Base-by-base conservation (phyloP, 495 filamentous ascomycete genomes). In the Poronia punctata region DNA sequence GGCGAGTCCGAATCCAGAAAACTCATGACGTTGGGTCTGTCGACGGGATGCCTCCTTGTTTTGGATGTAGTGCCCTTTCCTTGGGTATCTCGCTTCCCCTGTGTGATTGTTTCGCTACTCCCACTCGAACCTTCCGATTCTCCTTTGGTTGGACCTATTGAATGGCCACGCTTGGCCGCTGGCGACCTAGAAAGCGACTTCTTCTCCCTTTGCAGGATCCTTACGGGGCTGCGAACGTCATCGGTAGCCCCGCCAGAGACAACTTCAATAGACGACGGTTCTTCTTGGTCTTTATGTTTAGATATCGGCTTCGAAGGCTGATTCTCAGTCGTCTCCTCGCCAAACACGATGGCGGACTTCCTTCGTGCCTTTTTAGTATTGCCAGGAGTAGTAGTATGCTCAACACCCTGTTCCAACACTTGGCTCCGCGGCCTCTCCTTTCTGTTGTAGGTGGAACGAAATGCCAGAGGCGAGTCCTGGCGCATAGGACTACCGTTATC, bases 101-200 rank as follows among this genome's bases (percentile, higher is more conserved):
- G 56, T 6, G 60, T 64, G 8, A 61, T 47, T 7, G 65, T 62
- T 11, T 59, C 60, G 21, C 55, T 52, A 38, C 61, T 62, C 12
- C 49, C 57, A 45, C 52, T 62, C 1, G 63, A 62, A 19, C 50
- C 47, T 22, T 51, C 52, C 5, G 63, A 63, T 6, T 50, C 50
- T 24, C 21, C 3, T 3, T 16, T 29, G 16, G 22, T 18, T 15
- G 8, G 25, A 11, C 33, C 28, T 15, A 21, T 8, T 14, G 27
- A 3, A 12, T 3, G 12, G 18, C 11, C 10, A 6, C 49, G 40
- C 1, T 40, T 38, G 17, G 38, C 22, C 22, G 44, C 47, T 2
- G 43, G 46, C 8, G 46, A 35, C 11, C 26, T 39, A 8, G 42
- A 36, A 19, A 24, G 45, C 8, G 36, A 14, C 30, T 28, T 9